These are phyloP conservation scores for Dioszegia aurantiaca DNA, from an alignment of 768 basidiomycete species.

Conservation along the genomic window DNA sequence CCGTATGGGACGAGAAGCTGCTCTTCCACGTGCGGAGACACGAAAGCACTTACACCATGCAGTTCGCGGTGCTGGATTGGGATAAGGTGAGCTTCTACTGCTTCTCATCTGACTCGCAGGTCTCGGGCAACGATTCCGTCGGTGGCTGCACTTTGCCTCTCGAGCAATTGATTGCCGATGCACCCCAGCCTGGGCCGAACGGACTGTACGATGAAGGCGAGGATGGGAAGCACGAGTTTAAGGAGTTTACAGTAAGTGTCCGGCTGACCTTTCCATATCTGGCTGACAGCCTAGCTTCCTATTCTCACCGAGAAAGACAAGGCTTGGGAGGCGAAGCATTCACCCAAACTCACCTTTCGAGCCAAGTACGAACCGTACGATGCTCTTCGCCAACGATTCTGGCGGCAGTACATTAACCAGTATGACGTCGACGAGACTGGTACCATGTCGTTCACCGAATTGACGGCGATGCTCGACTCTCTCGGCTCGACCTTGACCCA, in stretches of 20 bases:
- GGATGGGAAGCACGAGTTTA: slow-evolving; percentile 65
- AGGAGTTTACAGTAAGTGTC: slow-evolving; percentile 59
- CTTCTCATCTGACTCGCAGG: slow-evolving; percentile 16
- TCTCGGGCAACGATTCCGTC: slow-evolving; percentile 71
- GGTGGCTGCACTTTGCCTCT: slow-evolving; percentile 75
- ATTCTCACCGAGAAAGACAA: slow-evolving; percentile 63
- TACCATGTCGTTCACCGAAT: slow-evolving; percentile 73
- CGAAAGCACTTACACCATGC: slow-evolving; percentile 72
- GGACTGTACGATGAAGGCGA: slow-evolving; percentile 60
- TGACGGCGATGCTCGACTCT: slow-evolving; percentile 93
- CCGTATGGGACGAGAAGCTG: slow-evolving; percentile 90
- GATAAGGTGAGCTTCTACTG: slow-evolving; percentile 62
- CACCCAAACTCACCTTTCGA: slow-evolving; percentile 59
- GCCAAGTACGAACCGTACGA: slow-evolving; percentile 96
- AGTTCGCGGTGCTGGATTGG: slow-evolving; percentile 89
- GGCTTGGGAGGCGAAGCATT: slow-evolving; percentile 70
- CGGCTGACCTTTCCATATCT: background rate
- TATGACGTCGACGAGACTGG: slow-evolving; percentile 84
- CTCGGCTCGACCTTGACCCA: slow-evolving; percentile 85
- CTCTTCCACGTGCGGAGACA: slow-evolving; percentile 90
- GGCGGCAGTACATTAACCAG: slow-evolving; percentile 80
- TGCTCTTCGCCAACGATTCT: slow-evolving; percentile 82
- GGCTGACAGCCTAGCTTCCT: slow-evolving; percentile 54
- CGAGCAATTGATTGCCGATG: slow-evolving; percentile 64
- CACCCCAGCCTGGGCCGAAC: slow-evolving; percentile 62